A percentile compares a stretch with the other conserved stretches of the same genome.
Conservation (phyloP, 2,329 filamentous ascomycete species). For the Trichoderma sp. region DNA sequence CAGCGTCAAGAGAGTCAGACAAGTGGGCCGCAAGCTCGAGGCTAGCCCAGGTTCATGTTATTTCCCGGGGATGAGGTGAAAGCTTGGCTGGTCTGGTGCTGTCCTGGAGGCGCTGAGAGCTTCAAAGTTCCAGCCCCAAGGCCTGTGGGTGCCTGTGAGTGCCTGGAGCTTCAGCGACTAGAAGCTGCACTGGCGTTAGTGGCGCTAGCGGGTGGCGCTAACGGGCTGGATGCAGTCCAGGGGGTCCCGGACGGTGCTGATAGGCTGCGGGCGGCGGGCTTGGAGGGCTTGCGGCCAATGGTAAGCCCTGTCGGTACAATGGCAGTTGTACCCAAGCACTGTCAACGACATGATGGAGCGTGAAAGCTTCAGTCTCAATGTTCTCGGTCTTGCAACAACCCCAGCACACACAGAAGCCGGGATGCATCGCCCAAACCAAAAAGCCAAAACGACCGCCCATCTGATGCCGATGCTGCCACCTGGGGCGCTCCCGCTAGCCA, state of each 20-base stretch:
- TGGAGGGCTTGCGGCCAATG: neutral
- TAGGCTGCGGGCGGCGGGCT: neutral
- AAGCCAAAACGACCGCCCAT: too few species aligned
- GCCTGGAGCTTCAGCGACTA: constrained; percentile 1
- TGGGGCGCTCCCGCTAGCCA: too few species aligned
- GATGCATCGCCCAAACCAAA: too few species aligned
- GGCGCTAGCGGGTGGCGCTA: constrained; percentile 6
- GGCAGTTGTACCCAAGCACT: too few species aligned
- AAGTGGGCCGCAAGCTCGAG: neutral
- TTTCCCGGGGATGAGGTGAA: constrained; percentile 3
- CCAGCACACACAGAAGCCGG: too few species aligned
- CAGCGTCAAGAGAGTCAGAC: neutral
- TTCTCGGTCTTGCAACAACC: too few species aligned
- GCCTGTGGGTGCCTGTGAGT: neutral
- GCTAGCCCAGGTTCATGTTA: constrained; percentile 13
- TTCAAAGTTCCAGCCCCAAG: too few species aligned
- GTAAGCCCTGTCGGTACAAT: too few species aligned
- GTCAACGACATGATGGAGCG: too few species aligned
- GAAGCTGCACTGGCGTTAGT: neutral
- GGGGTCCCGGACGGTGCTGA: constrained; percentile 9
- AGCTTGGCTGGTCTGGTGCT: constrained; percentile 6
- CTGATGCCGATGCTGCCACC: too few species aligned
- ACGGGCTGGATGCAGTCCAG: constrained; percentile 16
- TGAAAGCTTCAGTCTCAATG: too few species aligned
- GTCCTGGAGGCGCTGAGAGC: too few species aligned